Evolutionary conservation across 306 rosid genomes (phyloP).

Genomic region (Herpetospermum pedunculosum): DNA sequence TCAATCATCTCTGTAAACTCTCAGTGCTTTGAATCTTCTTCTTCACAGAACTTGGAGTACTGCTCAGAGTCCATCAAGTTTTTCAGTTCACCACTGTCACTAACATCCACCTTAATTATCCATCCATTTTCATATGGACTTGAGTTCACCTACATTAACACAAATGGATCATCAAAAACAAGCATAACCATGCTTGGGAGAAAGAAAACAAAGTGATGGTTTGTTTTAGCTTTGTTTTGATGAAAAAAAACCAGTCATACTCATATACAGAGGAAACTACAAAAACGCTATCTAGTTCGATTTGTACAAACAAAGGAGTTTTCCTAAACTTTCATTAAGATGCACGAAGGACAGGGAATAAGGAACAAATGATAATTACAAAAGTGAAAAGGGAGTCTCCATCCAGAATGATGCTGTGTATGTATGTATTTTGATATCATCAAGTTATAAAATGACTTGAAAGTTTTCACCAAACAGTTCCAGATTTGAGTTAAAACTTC

Average conservation of each 20-base stretch:
- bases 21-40: conserved; percentile 77
- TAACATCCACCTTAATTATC: conserved; percentile 73
- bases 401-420: not conserved
- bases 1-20: not conserved
- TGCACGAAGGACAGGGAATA: not conserved
- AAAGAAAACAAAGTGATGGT: not conserved
- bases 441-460: not conserved
- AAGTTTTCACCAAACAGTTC: not conserved
- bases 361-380: not conserved
- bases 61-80: conserved; percentile 74
- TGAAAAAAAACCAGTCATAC: not conserved
- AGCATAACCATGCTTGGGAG: not conserved
- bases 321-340: not conserved
- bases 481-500: not conserved
- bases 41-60: conserved; percentile 90
- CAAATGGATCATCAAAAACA: conserved; percentile 2
- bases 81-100: conserved; percentile 40
- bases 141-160: conserved; percentile 43
- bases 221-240: not conserved
- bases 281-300: not conserved
- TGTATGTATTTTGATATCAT: not conserved
- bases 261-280: not conserved
- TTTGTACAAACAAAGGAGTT: not conserved
- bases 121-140: conserved; percentile 81
- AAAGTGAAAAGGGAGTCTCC: too few species aligned